Percentiles rank a stretch among this genome's conserved stretches.
phyloP scores from a whole-genome alignment of 2,329 filamentous ascomycete species.

The Cladosporium sp. region DNA sequence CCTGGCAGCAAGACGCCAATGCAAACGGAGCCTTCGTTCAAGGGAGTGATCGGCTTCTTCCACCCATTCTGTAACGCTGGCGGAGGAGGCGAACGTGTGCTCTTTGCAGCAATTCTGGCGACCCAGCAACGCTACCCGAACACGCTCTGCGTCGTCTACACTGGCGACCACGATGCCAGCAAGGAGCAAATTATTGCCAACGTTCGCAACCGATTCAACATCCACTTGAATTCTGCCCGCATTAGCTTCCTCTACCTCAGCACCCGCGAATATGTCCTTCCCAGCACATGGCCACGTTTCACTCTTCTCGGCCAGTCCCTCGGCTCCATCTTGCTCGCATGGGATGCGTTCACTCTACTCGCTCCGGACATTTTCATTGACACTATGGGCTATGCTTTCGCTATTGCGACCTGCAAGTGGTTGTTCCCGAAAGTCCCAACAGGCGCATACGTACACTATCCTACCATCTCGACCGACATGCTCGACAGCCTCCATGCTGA shows the following conservation, averaged over 20 bases:
- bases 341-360: constrained; percentile 88
- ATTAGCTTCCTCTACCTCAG: constrained; percentile 88
- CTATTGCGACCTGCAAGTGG: constrained; percentile 76
- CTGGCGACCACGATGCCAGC: constrained; percentile 85
- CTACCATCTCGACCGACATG: constrained; percentile 98
- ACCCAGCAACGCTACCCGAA: constrained; percentile 87
- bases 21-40: constrained; percentile 63
- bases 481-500: constrained; percentile 67
- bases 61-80: constrained; percentile 98
- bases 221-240: constrained; percentile 78
- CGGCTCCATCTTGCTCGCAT: constrained; percentile 82
- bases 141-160: constrained; percentile 90
- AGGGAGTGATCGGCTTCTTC: constrained; percentile 90
- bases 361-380: constrained; percentile 94
- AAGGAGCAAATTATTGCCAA: constrained; percentile 72
- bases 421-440: constrained; percentile 81
- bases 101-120: constrained; percentile 92
- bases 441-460: constrained; percentile 94
- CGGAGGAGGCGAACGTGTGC: constrained; percentile 89
- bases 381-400: constrained; percentile 97
- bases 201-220: constrained; percentile 80
- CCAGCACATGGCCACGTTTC: constrained; percentile 85
- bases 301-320: constrained; percentile 92
- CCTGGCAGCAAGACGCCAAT: constrained; percentile 48
- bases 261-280: constrained; percentile 81